Evolutionary conservation across 108 stramenopile genomes (phyloP), one percentile per base, ranked within the genome.

Genomic region (Mayamaea pseudoterrestris): DNA sequence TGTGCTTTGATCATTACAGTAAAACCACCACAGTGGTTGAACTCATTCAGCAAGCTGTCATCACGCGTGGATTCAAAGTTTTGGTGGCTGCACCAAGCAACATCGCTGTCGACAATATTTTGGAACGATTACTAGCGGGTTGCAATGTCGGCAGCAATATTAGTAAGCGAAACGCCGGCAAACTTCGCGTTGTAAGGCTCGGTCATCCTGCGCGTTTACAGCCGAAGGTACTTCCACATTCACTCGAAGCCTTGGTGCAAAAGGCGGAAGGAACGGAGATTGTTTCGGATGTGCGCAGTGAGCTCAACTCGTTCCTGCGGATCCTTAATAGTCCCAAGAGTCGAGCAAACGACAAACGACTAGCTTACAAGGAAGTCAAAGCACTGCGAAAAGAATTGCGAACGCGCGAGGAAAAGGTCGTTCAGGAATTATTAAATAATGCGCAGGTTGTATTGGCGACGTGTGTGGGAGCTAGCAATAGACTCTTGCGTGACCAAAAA

Each of bases 71-170:
- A 7, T 66, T 73, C 64, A 73, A 74, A 55, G 87, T 98, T 1
- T 70, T 99, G 31, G 95, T 96, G 5, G 80, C 91, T 17, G 97
- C 96, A 35, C 96, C 97, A n/a, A 93, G 91, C 47, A 98, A 99
- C 75, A 93, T 98, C 22, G 96, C 96, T 5, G 97, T 99, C 3
- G 99, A 99, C 58, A 97, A 97, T 60, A 60, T 99, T 5, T 55
- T 97, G 34, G 86, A 94, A 56, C 74, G 92, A 2, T 65, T 98
- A 11, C 89, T 78, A 35, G 53, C 47, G 20, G 8, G 7, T 14
- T n/a, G n/a, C n/a, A 9, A 9, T 34, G 23, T 42, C 35, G 32
- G 11, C 5, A 39, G 39, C 11, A 9, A 35, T 13, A 29, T 40
- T 35, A 35, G 24, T 30, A 47, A 44, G 58, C 44, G 47, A 51